Conservation (phyloP, 148 eudicot species). For the Hydrangea macrophylla region DNA sequence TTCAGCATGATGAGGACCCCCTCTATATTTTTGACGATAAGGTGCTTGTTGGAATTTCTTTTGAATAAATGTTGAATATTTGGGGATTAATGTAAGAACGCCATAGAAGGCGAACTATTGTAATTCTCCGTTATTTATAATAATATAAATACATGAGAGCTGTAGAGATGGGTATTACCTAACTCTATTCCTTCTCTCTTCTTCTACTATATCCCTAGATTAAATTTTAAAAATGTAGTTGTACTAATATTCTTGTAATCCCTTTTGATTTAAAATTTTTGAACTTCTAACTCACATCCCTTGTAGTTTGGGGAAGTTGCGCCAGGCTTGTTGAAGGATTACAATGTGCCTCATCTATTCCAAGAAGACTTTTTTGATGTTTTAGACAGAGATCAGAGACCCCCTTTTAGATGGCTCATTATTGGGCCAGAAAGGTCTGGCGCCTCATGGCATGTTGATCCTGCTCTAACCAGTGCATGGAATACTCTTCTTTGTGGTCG, state of each 20-base stretch:
- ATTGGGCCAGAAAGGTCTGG: conserved; percentile 99
- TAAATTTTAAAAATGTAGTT: too few relatives aligned
- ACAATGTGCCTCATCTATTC: conserved; percentile 83
- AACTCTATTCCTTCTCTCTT: too few relatives aligned
- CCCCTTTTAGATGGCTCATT: conserved; percentile 90
- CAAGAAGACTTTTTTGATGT: conserved; percentile 88
- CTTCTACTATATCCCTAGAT: too few relatives aligned
- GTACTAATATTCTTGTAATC: neutral
- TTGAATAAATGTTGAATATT: too few relatives aligned
- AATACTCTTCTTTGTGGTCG: conserved; percentile 88
- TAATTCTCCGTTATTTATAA: too few relatives aligned
- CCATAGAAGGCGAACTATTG: too few relatives aligned
- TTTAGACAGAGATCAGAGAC: conserved; percentile 66
- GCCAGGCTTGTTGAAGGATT: conserved; percentile 79
- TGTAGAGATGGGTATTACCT: too few relatives aligned
- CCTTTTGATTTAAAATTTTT: neutral
- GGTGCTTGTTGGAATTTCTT: too few relatives aligned
- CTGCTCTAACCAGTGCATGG: conserved; percentile 98
- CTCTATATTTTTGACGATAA: conserved; percentile 90
- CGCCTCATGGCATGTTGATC: conserved; percentile 99
- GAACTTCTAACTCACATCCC: conserved; percentile 11
- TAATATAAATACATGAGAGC: too few relatives aligned
- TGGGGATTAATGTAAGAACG: too few relatives aligned
- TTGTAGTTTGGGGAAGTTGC: conserved; percentile 88
- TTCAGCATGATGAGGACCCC: conserved; percentile 97